Base-by-base conservation (phyloP, 192 early-diverging fungal species). In the Linnemannia hyalina region DNA sequence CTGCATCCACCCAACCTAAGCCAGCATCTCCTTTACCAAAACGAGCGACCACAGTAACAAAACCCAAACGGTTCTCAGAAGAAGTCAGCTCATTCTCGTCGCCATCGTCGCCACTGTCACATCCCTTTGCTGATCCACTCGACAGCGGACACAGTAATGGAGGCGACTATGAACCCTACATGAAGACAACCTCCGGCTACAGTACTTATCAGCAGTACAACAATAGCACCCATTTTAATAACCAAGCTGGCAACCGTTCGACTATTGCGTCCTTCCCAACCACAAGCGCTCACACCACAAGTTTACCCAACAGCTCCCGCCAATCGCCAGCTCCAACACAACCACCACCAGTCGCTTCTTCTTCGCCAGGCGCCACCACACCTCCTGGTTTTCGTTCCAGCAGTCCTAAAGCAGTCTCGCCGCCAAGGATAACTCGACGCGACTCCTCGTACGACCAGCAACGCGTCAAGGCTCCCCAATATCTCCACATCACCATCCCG, bases 401-500 rank as follows among this genome's bases (percentile, higher is more conserved):
- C n/a, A 46, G 22, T 44, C 54, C 29, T 29, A 77, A 74, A 73
- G 44, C 81, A 77, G 70, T 69, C 72, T 73, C 81, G 26, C 32
- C 81, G 2, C 29, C 77, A 13, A 77, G 73, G 38, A 40, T 23
- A 9, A 57, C 18, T 23, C 70, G 69, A 69, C 78, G 75, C 44
- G 79, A 86, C 10, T 77, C 84, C 32, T 76, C 78, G 42, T 86
- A 86, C 49, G 84, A 86, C 32, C 75, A 77, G 23, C 84, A 86
- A 47, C 68, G 84, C 32, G 77, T 70, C 16, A 86, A 81, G 63
- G 84, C 84, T 0, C 84, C 84, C 22, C 79, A 81, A 52, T 86
- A 86, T 41, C 75, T 86, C 40, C 79, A 74, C 29, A 86, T 86
- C 72, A 78, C 84, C 32, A 81, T 86, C 38, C 79, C 74, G 22